phyloP scores from a whole-genome alignment of 148 eudicot species.

The Linanthus parryae region DNA sequence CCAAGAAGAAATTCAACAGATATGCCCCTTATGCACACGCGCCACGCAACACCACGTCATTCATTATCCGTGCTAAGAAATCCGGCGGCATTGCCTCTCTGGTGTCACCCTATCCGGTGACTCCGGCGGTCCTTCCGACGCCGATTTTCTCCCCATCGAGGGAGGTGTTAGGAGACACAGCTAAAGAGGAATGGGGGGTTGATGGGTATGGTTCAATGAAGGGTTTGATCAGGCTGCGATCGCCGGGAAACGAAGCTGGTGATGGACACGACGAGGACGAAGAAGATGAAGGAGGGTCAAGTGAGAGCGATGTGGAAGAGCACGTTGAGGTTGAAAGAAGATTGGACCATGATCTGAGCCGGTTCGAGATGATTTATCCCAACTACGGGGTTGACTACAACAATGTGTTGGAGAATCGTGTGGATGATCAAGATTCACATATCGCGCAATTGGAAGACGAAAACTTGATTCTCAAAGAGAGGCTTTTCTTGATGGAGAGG shows the following conservation, averaged over 20 bases:
- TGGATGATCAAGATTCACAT: slow-evolving; percentile 95
- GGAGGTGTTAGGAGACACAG: slow-evolving; percentile 89
- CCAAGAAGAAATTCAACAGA: slow-evolving; percentile 62
- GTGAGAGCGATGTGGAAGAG: slow-evolving; percentile 97
- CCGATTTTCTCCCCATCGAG: slow-evolving; percentile 85
- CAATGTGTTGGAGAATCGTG: slow-evolving; percentile 70
- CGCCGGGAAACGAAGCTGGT: slow-evolving; percentile 63
- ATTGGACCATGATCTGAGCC: slow-evolving; percentile 85
- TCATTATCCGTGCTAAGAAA: slow-evolving; percentile 81
- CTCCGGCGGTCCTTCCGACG: slow-evolving; percentile 86
- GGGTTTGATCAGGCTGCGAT: slow-evolving; percentile 79
- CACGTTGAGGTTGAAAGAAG: slow-evolving; percentile 97
- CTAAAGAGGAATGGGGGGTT: slow-evolving; percentile 99
- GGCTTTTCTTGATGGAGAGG: slow-evolving; percentile 87
- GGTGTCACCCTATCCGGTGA: slow-evolving; percentile 80
- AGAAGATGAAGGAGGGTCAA: slow-evolving; percentile 69
- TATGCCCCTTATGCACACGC: slow-evolving; percentile 85
- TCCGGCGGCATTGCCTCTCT: slow-evolving; percentile 76
- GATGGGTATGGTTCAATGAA: slow-evolving; percentile 99
- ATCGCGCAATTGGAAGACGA: slow-evolving; percentile 86
- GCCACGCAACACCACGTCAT: slow-evolving; percentile 85
- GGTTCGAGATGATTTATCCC: slow-evolving; percentile 91
- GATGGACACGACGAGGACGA: slow-evolving; percentile 55
- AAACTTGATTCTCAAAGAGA: slow-evolving; percentile 79
- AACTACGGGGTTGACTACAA: slow-evolving; percentile 45